Evolutionary conservation across 2,329 filamentous ascomycete species (phyloP), one percentile per base, ranked within the genome.

Genomic region (Huntiella savannae): DNA sequence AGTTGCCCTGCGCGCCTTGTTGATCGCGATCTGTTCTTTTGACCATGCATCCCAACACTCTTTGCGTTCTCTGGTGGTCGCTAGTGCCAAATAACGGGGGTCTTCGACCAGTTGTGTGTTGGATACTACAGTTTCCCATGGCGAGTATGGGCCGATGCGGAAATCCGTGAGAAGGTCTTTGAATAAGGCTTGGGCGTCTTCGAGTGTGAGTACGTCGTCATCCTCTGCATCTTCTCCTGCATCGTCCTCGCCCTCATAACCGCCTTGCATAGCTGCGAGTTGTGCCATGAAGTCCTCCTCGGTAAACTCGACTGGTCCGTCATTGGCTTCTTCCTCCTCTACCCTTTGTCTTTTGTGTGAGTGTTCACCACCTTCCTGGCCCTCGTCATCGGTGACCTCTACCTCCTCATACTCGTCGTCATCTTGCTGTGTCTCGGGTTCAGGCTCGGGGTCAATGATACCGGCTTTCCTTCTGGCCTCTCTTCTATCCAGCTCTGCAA

Each of bases 251-350:
- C 85, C 85, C 55, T 86, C 81, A 28, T 28, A 28, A 28, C 22
- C 22, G 43, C 77, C 82, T 0, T 82, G 85, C 83, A 95, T 93
- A 19, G 82, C 79, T 45, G 83, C 82, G 10, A 98, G 68, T 57
- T 98, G 91, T 57, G 79, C 87, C 33, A 84, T 87, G 54, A 98
- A 92, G 56, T 98, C 91, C 45, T 87, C 88, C 59, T 96, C 91
- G 47, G 82, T 83, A 55, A 94, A 93, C 55, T 95, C 88, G 5
- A 91, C 63, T 0, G 73, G 69, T 39, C 60, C 63, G n/a, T 78
- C 75, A 54, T 17, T 17, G 4, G 15, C 13, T 1, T 15, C 37
- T 11, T 39, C 40, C 19, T 41, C 40, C 10, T 41, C 19, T 19
- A 22, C 17, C 8, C 63, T 62, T 16, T 11, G 10, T 28, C 7